Evolutionary conservation across 2,329 filamentous ascomycete genomes (phyloP).

Genomic region (Tricladium varicosporioides): DNA sequence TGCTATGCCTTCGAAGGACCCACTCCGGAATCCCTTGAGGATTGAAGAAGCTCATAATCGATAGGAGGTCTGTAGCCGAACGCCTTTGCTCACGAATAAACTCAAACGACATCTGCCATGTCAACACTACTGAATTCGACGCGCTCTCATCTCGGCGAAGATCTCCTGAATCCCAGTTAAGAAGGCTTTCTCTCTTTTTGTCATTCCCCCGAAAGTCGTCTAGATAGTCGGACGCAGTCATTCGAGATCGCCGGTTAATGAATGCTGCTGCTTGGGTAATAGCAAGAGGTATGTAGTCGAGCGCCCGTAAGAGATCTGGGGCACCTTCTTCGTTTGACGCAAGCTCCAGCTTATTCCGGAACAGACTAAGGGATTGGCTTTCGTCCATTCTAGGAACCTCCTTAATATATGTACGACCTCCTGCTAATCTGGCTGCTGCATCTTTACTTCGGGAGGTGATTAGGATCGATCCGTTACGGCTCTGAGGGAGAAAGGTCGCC

Average conservation of each 20-base stretch:
- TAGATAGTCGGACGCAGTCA: constrained; percentile 38
- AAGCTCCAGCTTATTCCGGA: not conserved
- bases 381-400: constrained; percentile 27
- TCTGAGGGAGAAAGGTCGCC: not conserved
- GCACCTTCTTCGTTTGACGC: not conserved
- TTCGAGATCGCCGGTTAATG: constrained; percentile 27
- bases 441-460: constrained; percentile 23
- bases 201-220: constrained; percentile 36
- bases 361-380: constrained; percentile 3
- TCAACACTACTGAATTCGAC: constrained; percentile 35
- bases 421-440: constrained; percentile 16
- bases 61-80: constrained; percentile 41
- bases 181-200: constrained; percentile 26
- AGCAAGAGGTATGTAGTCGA: constrained; percentile 31
- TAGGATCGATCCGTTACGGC: constrained; percentile 16
- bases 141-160: constrained; percentile 35
- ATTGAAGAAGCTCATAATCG: constrained; percentile 46
- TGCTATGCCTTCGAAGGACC: too few relatives aligned
- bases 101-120: constrained; percentile 37
- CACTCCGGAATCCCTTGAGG: constrained; percentile 38
- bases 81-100: constrained; percentile 32
- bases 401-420: constrained; percentile 18
- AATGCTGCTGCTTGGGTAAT: constrained; percentile 28
- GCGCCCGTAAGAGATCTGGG: constrained; percentile 1
- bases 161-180: constrained; percentile 31